These are phyloP conservation scores for Lentinula sp. DNA, from an alignment of 768 basidiomycete genomes.

Conservation along the genomic window DNA sequence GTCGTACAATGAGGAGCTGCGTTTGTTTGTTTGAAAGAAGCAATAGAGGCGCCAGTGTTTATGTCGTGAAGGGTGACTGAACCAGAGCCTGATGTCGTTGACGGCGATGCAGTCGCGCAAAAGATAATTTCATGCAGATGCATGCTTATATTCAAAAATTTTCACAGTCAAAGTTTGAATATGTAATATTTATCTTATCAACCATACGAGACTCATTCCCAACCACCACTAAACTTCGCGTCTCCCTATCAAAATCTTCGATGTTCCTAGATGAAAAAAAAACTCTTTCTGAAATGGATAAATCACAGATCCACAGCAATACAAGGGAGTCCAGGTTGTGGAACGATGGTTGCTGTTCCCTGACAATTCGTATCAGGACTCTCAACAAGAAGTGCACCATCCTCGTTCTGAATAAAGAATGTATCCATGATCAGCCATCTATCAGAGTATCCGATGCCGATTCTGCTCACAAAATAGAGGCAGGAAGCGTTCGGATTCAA, in stretches of 20 bases:
- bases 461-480: too few relatives aligned
- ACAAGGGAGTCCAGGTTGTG: background rate
- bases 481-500: too few relatives aligned
- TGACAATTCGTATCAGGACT: background rate
- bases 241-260: too few relatives aligned
- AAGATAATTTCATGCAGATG: conserved; percentile 64
- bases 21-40: conserved; percentile 87
- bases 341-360: background rate
- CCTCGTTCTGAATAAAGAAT: too few relatives aligned
- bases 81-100: conserved; percentile 46
- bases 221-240: too few relatives aligned
- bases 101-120: conserved; percentile 52
- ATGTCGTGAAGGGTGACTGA: conserved; percentile 77
- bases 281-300: too few relatives aligned
- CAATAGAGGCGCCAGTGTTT: conserved; percentile 64
- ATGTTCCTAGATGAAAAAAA: too few relatives aligned
- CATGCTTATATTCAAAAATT: conserved; percentile 32
- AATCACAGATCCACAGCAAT: background rate
- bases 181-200: too few relatives aligned
- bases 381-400: too few relatives aligned
- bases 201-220: too few relatives aligned
- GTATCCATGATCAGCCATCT: too few relatives aligned
- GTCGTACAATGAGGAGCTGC: conserved; percentile 61
- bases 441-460: too few relatives aligned
- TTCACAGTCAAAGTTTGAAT: background rate